Percentiles rank a stretch among this genome's conserved stretches.
Conservation (phyloP, 2,329 filamentous ascomycete species). For the Penicillium sp. region DNA sequence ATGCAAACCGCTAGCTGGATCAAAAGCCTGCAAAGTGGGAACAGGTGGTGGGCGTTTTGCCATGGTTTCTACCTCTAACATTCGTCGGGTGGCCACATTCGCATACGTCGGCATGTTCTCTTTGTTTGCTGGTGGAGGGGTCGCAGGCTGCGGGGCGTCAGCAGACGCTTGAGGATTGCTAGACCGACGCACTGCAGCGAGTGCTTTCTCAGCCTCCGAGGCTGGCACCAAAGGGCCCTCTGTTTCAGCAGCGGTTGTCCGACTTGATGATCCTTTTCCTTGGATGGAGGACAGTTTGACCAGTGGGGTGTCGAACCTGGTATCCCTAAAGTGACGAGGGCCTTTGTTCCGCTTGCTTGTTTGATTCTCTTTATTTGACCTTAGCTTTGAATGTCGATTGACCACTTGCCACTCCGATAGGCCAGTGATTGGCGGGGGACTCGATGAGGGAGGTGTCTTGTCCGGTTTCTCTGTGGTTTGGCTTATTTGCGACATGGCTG, state of each 20-base stretch:
- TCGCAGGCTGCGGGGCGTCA: constrained; percentile 10
- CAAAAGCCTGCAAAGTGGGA: constrained; percentile 13
- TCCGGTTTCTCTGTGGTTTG: constrained; percentile 30
- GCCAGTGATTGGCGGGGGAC: constrained; percentile 21
- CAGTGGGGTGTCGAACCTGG: constrained; percentile 23
- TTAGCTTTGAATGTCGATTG: constrained; percentile 18
- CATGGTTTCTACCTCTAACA: constrained; percentile 13
- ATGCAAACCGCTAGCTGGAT: constrained; percentile 15
- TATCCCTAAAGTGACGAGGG: constrained; percentile 17
- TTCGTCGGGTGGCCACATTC: constrained; percentile 28
- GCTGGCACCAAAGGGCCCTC: constrained; percentile 20
- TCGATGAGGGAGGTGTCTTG: constrained; percentile 22
- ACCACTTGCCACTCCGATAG: constrained; percentile 37
- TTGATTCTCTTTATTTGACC: constrained; percentile 8
- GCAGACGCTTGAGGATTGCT: constrained; percentile 31
- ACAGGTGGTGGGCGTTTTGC: constrained; percentile 24
- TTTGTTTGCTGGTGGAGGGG: constrained; percentile 12
- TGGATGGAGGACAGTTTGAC: constrained; percentile 26
- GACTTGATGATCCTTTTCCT: constrained; percentile 32
- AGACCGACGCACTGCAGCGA: constrained; percentile 38
- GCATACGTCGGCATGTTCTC: constrained; percentile 37
- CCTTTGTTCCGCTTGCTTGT: constrained; percentile 12
- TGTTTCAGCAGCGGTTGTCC: constrained; percentile 13
- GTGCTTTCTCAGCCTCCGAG: constrained; percentile 40
- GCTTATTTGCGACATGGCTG: constrained; percentile 31